phyloP scores from a whole-genome alignment of 495 filamentous ascomycete genomes.

The Aspergillus heteromorphus region DNA sequence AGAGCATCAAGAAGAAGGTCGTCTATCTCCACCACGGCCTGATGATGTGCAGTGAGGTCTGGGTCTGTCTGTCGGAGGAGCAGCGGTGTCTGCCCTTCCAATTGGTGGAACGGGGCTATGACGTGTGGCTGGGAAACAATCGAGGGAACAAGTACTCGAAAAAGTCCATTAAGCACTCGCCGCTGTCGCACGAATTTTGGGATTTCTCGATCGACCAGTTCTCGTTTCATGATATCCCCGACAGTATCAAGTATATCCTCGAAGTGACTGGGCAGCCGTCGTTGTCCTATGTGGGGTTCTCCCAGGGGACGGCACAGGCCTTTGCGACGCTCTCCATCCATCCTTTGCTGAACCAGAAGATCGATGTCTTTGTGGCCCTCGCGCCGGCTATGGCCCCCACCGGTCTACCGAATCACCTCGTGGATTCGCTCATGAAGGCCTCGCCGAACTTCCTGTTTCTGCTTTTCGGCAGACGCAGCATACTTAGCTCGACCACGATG shows the following conservation, averaged over 20 bases:
- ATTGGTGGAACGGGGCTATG: slow-evolving; percentile 86
- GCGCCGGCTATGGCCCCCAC: slow-evolving; percentile 95
- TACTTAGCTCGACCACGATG: slow-evolving; percentile 89
- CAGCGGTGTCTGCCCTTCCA: slow-evolving; percentile 82
- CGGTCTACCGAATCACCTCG: slow-evolving; percentile 80
- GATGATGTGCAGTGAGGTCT: slow-evolving; percentile 98
- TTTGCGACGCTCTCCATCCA: slow-evolving; percentile 95
- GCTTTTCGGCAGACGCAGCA: slow-evolving; percentile 89
- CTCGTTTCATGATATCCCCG: slow-evolving; percentile 93
- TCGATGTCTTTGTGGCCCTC: slow-evolving; percentile 96
- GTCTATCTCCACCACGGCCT: slow-evolving; percentile 95
- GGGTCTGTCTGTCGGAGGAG: slow-evolving; percentile 87
- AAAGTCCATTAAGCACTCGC: slow-evolving; percentile 71
- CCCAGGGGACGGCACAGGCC: slow-evolving; percentile 92
- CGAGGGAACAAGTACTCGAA: slow-evolving; percentile 98
- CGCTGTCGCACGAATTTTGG: slow-evolving; percentile 78
- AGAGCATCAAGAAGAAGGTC: slow-evolving; percentile 73
- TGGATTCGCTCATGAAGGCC: slow-evolving; percentile 88
- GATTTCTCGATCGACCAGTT: slow-evolving; percentile 98
- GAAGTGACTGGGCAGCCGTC: slow-evolving; percentile 74
- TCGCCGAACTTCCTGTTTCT: slow-evolving; percentile 91
- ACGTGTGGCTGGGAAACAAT: slow-evolving; percentile 98
- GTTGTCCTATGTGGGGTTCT: slow-evolving; percentile 95
- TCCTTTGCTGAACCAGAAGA: slow-evolving; percentile 83
- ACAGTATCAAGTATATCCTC: slow-evolving; percentile 88